These are phyloP conservation scores for Angomonas ambiguus DNA, from an alignment of 208 protist species.

Conservation along the genomic window DNA sequence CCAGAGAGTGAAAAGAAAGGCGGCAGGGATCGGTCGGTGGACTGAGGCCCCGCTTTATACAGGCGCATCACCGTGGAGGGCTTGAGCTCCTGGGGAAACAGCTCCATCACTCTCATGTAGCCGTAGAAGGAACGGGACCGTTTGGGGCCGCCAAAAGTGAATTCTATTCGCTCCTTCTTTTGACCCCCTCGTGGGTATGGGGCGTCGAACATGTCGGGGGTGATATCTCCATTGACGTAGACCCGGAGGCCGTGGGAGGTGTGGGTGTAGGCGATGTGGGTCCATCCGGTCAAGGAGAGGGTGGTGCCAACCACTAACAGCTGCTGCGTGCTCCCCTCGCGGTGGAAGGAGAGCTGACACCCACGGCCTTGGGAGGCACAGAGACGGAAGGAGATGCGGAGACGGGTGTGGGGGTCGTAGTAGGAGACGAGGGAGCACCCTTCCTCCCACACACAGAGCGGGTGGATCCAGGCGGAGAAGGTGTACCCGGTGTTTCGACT, in stretches of 20 bases:
- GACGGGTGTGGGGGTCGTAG: slow-evolving; percentile 32
- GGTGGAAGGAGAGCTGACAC: slow-evolving; percentile 55
- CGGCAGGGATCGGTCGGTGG: slow-evolving; percentile 13
- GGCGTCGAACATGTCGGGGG: slow-evolving; percentile 27
- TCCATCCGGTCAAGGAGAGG: slow-evolving; percentile 63
- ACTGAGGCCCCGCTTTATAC: slow-evolving; percentile 37
- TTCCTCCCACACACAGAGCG: slow-evolving; percentile 68
- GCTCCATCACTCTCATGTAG: slow-evolving; percentile 57
- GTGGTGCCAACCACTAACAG: slow-evolving; percentile 37
- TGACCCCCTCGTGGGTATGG: slow-evolving; percentile 56
- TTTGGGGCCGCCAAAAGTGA: slow-evolving; percentile 41
- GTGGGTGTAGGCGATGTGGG: slow-evolving; percentile 74
- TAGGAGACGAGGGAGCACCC: slow-evolving; percentile 77
- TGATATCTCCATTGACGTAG: slow-evolving; percentile 64
- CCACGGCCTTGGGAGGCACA: slow-evolving; percentile 66
- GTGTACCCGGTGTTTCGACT: slow-evolving; percentile 64
- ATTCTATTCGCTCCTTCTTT: slow-evolving; percentile 40
- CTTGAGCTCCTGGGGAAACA: slow-evolving; percentile 46
- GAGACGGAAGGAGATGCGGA: slow-evolving; percentile 31
- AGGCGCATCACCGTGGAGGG: slow-evolving; percentile 60
- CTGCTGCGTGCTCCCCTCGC: slow-evolving; percentile 17
- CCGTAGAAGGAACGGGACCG: slow-evolving; percentile 53
- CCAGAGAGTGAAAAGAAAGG: not conserved
- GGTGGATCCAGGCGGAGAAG: slow-evolving; percentile 75
- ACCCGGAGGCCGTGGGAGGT: slow-evolving; percentile 40